Evolutionary conservation across 2,329 filamentous ascomycete genomes (phyloP).

Genomic region (Aphanocladium album): DNA sequence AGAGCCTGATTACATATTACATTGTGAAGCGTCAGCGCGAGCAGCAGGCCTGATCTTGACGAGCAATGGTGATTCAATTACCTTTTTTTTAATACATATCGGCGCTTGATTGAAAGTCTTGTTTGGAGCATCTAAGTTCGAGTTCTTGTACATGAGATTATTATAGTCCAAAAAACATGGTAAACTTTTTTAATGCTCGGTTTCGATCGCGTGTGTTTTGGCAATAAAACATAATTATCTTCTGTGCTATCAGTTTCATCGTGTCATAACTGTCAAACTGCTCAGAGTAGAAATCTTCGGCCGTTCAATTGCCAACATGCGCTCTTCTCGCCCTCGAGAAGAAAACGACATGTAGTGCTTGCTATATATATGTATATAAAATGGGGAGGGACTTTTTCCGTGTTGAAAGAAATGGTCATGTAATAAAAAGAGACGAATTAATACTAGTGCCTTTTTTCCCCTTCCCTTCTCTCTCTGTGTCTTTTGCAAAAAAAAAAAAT

Average conservation of each 20-base stretch:
- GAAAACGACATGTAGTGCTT: too few species aligned
- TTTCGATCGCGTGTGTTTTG: too few species aligned
- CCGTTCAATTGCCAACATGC: too few species aligned
- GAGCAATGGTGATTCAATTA: too few species aligned
- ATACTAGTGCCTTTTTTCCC: not conserved
- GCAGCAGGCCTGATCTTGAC: constrained; percentile 11
- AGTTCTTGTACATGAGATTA: not conserved
- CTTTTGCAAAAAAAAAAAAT: not conserved
- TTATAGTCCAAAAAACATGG: not conserved
- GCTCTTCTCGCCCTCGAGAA: too few species aligned
- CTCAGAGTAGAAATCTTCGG: too few species aligned
- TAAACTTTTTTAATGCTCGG: not conserved
- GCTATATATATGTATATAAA: too few species aligned
- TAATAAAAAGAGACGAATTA: not conserved
- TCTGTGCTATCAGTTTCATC: too few species aligned
- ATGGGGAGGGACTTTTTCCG: not conserved
- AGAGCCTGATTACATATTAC: constrained; percentile 77
- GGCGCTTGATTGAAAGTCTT: not conserved
- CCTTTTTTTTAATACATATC: not conserved
- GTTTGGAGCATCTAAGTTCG: not conserved
- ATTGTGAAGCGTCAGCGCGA: constrained; percentile 67
- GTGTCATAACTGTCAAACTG: too few species aligned
- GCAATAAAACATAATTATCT: too few species aligned
- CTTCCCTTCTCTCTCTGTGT: not conserved
- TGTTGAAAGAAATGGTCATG: not conserved